These are phyloP conservation scores for Earliella scabrosa DNA, from an alignment of 1,284 basidiomycete genomes.

Conservation along the genomic window DNA sequence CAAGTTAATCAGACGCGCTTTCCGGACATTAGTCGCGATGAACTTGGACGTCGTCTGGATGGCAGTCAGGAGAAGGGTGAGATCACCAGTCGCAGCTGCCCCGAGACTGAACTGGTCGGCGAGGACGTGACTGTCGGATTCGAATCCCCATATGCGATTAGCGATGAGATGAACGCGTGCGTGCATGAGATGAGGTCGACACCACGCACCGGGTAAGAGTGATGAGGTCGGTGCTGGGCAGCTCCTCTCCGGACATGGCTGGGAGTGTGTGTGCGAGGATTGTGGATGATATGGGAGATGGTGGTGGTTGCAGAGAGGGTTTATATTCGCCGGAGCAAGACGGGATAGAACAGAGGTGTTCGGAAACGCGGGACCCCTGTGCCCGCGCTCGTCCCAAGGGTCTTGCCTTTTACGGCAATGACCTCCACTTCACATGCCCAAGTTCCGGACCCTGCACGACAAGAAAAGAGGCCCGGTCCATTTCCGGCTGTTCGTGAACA, in stretches of 20 bases:
- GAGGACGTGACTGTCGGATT: conserved; percentile 74
- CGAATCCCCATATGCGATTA: conserved; percentile 4
- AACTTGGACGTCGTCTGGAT: conserved; percentile 97
- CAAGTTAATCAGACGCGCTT: conserved; percentile 97
- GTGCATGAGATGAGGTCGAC: conserved; percentile 12
- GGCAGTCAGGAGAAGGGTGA: conserved; percentile 92
- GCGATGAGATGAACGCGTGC: conserved; percentile 11
- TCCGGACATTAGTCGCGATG: conserved; percentile 97
- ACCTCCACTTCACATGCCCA: conserved; percentile 26
- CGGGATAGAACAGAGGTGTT: conserved; percentile 9
- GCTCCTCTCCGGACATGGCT: conserved; percentile 64
- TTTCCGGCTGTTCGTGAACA: conserved; percentile 4
- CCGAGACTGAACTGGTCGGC: conserved; percentile 83
- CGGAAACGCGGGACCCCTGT: conserved; percentile 25
- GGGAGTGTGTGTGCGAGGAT: conserved; percentile 6
- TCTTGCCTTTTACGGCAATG: conserved; percentile 20
- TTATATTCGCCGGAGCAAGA: conserved; percentile 20
- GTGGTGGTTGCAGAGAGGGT: conserved; percentile 16
- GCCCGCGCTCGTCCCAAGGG: conserved; percentile 10
- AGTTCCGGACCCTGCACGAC: conserved; percentile 13
- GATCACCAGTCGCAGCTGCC: conserved; percentile 85
- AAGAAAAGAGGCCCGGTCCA: conserved; percentile 1
- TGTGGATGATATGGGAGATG: conserved; percentile 11
- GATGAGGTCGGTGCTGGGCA: conserved; percentile 86
- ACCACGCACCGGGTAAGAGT: conserved; percentile 81